Evolutionary conservation across 345 rosid genomes (phyloP), one percentile per base, ranked within the genome.

Genomic region (Gossypium turneri): DNA sequence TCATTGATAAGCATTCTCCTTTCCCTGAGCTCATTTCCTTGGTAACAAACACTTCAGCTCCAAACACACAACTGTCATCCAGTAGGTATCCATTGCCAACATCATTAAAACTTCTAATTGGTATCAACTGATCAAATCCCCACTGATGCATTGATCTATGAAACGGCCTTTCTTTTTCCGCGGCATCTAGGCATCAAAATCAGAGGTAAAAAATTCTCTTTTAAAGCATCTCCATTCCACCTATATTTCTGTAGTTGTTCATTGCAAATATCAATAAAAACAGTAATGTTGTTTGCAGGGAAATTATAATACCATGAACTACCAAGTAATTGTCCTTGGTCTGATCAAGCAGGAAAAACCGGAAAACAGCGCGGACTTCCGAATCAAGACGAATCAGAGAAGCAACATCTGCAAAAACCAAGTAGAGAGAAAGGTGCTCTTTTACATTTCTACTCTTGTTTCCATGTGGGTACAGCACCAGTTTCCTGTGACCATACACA

Each of bases 391-490:
- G 78, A 73, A 75, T 55, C 19, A 87, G 60, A 7, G 89, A 84
- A 59, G 65, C 78, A 71, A 88, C 63, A 77, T 84, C 87, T 0
- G 74, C 85, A 29, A 84, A 78, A 58, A 85, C 82, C 78, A 90
- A 79, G 81, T 92, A 85, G 44, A 86, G n/a, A 60, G 94, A 92
- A 4, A 88, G 64, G 67, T 88, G 80, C 0, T 85, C 90, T 75
- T 78, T 77, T 56, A 79, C 83, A 25, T 85, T 81, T 85, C 85
- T 92, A 84, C 76, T 81, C 80, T 85, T 81, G 79, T 88, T 88
- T 77, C 97, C 97, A 72, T 80, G 82, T 58, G 94, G 91, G 70
- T 84, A 68, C 58, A 90, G 79, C 47, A 86, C 80, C 80, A 88
- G 78, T 76, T 87, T 90, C 93, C 94, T 88, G 45, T 43, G 72